These are phyloP conservation scores for Aciculosporium take DNA, from an alignment of 2,329 filamentous ascomycete species.

Conservation along the genomic window DNA sequence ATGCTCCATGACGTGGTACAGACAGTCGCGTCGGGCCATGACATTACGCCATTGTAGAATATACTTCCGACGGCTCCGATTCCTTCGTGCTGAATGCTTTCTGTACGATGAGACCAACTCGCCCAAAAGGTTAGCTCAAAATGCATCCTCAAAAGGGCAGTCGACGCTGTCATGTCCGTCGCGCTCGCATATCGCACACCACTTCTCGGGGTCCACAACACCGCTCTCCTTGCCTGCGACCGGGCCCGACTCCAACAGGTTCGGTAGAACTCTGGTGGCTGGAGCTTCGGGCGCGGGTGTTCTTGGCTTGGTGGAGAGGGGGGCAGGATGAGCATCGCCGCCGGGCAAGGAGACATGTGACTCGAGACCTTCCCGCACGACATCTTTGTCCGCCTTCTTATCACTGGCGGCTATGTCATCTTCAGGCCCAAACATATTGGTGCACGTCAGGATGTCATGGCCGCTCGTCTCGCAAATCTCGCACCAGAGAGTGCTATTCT, in stretches of 20 bases:
- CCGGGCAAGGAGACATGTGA: constrained; percentile 22
- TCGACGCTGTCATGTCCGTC: constrained; percentile 95
- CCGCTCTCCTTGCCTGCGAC: constrained; percentile 68
- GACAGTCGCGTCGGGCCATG: constrained; percentile 7
- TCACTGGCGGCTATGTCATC: constrained; percentile 20
- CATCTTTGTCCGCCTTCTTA: constrained; percentile 20
- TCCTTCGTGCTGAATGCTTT: not conserved
- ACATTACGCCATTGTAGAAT: constrained; percentile 10
- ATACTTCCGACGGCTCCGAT: not conserved
- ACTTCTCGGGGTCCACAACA: constrained; percentile 70
- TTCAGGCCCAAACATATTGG: constrained; percentile 62
- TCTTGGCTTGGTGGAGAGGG: constrained; percentile 36
- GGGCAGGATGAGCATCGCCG: constrained; percentile 37
- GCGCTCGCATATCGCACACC: constrained; percentile 92
- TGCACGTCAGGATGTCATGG: constrained; percentile 89
- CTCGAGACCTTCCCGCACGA: constrained; percentile 22
- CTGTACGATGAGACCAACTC: not conserved
- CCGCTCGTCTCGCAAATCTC: constrained; percentile 89
- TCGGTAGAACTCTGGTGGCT: constrained; percentile 38
- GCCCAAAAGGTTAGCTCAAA: constrained; percentile 21
- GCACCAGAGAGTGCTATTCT: constrained; percentile 69
- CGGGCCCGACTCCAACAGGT: constrained; percentile 50
- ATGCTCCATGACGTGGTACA: constrained; percentile 11
- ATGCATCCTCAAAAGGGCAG: constrained; percentile 80
- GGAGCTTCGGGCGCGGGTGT: constrained; percentile 21